Conservation (phyloP, 768 basidiomycete species). For the Trametes cubensis region DNA sequence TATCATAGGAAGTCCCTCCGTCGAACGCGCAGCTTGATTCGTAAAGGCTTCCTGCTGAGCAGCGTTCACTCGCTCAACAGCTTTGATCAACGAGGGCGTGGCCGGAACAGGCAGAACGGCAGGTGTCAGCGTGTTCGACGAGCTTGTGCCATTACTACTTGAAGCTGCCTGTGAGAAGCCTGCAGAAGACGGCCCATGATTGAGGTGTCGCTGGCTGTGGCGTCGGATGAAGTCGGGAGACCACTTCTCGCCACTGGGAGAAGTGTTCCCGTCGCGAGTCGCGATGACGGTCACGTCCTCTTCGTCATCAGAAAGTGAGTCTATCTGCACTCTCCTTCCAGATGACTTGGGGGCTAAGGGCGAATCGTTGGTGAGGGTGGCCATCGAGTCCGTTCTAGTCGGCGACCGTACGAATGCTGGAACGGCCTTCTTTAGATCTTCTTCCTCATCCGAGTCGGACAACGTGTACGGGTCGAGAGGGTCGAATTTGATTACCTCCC, state of each 20-base stretch:
- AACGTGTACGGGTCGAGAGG: constrained; percentile 30
- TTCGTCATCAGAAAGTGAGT: constrained; percentile 36
- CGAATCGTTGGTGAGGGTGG: constrained; percentile 30
- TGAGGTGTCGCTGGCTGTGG: constrained; percentile 31
- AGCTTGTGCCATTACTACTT: constrained; percentile 13
- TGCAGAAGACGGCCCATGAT: constrained; percentile 25
- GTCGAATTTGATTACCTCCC: constrained; percentile 45
- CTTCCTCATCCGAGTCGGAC: constrained; percentile 34
- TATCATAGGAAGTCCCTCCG: constrained; percentile 13
- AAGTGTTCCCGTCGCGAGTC: not conserved
- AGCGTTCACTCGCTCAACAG: constrained; percentile 58
- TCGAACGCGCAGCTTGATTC: constrained; percentile 4
- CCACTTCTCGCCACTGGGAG: constrained; percentile 39
- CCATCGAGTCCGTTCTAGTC: constrained; percentile 27
- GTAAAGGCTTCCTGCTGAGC: constrained; percentile 59
- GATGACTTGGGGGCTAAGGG: constrained; percentile 1
- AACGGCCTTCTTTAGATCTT: constrained; percentile 35
- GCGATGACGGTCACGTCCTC: constrained; percentile 31
- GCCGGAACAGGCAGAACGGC: constrained; percentile 49
- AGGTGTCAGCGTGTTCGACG: constrained; percentile 24
- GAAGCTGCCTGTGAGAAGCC: constrained; percentile 31
- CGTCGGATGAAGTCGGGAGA: constrained; percentile 54
- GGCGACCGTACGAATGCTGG: constrained; percentile 22
- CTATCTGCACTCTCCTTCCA: not conserved
- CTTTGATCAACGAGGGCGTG: constrained; percentile 66